phyloP scores from a whole-genome alignment of 2,329 filamentous ascomycete genomes.

The Sporothrix brasiliensis region DNA sequence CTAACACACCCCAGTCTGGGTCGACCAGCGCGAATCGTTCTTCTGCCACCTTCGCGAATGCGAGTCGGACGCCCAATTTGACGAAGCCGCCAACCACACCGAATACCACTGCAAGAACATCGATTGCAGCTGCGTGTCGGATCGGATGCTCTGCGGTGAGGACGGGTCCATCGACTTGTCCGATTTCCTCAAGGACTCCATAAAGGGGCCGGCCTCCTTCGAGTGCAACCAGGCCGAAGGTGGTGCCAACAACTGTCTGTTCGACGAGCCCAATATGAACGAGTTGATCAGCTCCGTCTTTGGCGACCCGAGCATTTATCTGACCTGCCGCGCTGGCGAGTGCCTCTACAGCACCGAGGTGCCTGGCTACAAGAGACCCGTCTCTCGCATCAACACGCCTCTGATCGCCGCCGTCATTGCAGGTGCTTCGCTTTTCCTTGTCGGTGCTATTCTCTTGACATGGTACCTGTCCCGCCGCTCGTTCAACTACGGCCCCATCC shows the following conservation, averaged over 20 bases:
- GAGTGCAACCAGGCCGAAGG: slow-evolving; percentile 70
- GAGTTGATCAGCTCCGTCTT: slow-evolving; percentile 85
- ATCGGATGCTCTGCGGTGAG: slow-evolving; percentile 91
- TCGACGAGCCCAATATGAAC: slow-evolving; percentile 92
- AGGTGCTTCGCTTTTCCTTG: slow-evolving; percentile 75
- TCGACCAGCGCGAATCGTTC: slow-evolving; percentile 91
- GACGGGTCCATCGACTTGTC: slow-evolving; percentile 88
- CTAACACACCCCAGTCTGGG: slow-evolving; percentile 69
- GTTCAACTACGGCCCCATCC: slow-evolving; percentile 70
- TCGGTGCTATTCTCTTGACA: slow-evolving; percentile 77
- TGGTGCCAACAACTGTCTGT: slow-evolving; percentile 68
- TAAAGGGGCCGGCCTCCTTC: slow-evolving; percentile 87
- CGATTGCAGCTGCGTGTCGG: slow-evolving; percentile 83
- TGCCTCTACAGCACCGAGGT: slow-evolving; percentile 92
- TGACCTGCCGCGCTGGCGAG: slow-evolving; percentile 83
- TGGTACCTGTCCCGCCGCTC: slow-evolving; percentile 87
- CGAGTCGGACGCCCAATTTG: slow-evolving; percentile 69
- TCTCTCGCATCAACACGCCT: slow-evolving; percentile 96
- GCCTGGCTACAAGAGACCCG: slow-evolving; percentile 82
- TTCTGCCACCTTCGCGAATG: slow-evolving; percentile 90
- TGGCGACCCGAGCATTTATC: slow-evolving; percentile 83
- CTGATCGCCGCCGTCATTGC: slow-evolving; percentile 94
- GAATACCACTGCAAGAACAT: slow-evolving; percentile 83
- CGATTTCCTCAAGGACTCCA: slow-evolving; percentile 80
- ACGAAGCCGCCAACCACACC: slow-evolving; percentile 74